Base-by-base conservation (phyloP, 2,329 filamentous ascomycete genomes). In the Phaeosphaeria sp. region DNA sequence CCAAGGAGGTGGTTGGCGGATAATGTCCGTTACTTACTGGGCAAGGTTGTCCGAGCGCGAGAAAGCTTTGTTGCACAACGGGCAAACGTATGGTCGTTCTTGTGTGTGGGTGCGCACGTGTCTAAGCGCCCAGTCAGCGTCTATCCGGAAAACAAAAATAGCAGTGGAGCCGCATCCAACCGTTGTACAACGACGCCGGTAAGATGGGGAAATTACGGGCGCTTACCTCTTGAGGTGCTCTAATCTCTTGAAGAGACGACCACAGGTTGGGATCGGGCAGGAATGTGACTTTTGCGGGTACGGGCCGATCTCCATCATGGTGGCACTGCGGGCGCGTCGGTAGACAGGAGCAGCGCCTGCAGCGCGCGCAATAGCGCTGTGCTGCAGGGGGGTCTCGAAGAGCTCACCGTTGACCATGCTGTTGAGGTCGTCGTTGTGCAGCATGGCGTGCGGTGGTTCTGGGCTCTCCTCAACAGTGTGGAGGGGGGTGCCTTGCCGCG, bases 31-130 rank as follows among this genome's bases (percentile, higher is more conserved):
- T 48, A 69, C 85, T 79, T 92, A 96, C 91, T 99, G 95, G 79
- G 95, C 95, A 80, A 99, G 90, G 79, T 99, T 99, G 83, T 99
- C 95, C 74, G 94, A 98, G 81, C 95, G 87, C 59, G 95, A 98
- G 80, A 99, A 99, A 66, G 94, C 94, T 85, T 98, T 98, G 86
- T 91, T 97, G 87, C 95, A 99, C 79, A 96, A 90, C 69, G 91
- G 91, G 87, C 95, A 99, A 76, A 96, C 90, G 81, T 99, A 99
- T 70, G 95, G 95, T 82, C 94, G 92, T 84, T 99, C 95, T 85
- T 99, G 95, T 55, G 95, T 99, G 85, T 99, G 95, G 74, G 95
- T 99, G 82, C 95, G 91, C 79, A 99, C 95, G 83, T 99, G 95
- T 86, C 93, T 96, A 86, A 71, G 76, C 78, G 79, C 76, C 74